Evolutionary conservation across 1,284 basidiomycete genomes (phyloP).

Genomic region (Athelia psychrophila): DNA sequence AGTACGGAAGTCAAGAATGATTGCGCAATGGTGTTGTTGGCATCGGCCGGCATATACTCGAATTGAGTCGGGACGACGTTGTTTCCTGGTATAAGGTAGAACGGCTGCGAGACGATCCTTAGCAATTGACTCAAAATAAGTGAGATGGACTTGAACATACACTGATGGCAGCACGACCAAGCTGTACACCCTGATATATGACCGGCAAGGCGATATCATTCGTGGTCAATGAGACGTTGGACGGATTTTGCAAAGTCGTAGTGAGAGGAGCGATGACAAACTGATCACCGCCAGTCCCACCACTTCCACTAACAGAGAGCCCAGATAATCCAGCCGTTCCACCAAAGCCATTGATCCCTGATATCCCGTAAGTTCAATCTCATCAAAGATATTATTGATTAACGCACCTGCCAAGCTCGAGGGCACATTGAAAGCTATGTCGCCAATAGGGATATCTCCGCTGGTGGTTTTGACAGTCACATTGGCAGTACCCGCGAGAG

Average conservation of each 20-base stretch:
- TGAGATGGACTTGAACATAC: slow-evolving; percentile 34
- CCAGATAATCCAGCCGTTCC: slow-evolving; percentile 47
- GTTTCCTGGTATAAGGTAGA: slow-evolving; percentile 58
- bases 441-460: slow-evolving; percentile 64
- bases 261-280: slow-evolving; percentile 54
- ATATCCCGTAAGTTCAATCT: background rate
- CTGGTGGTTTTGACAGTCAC: slow-evolving; percentile 65
- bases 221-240: slow-evolving; percentile 65
- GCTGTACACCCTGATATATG: slow-evolving; percentile 48
- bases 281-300: slow-evolving; percentile 52
- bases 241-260: slow-evolving; percentile 60
- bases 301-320: slow-evolving; percentile 58
- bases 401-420: slow-evolving; percentile 50
- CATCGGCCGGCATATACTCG: slow-evolving; percentile 62
- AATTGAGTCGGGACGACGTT: slow-evolving; percentile 59
- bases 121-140: background rate
- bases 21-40: slow-evolving; percentile 67
- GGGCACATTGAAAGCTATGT: slow-evolving; percentile 61
- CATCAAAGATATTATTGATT: background rate
- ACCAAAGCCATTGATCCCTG: slow-evolving; percentile 55
- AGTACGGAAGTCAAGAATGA: slow-evolving; percentile 55
- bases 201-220: slow-evolving; percentile 59
- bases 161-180: slow-evolving; percentile 57
- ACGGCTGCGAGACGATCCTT: slow-evolving; percentile 32
- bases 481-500: slow-evolving; percentile 55